These are phyloP conservation scores for Ganoderma boninense DNA, from an alignment of 1,284 basidiomycete genomes.

Conservation along the genomic window DNA sequence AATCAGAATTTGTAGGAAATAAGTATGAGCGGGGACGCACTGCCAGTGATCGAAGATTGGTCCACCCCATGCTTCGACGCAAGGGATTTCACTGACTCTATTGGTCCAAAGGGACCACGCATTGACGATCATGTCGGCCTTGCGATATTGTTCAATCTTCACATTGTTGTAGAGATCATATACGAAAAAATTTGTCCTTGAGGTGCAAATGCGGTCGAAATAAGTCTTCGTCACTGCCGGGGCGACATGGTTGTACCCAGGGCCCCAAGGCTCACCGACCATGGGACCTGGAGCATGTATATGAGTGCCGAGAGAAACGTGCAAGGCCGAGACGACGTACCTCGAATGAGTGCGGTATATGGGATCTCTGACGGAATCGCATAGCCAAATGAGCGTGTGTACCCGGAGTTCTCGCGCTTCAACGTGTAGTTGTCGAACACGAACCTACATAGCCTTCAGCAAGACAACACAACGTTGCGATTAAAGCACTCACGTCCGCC, in stretches of 20 bases:
- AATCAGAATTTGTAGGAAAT: too few species aligned
- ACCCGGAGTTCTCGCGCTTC: constrained; percentile 40
- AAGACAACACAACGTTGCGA: not conserved
- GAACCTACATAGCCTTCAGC: constrained; percentile 40
- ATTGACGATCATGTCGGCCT: not conserved
- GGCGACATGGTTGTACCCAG: constrained; percentile 10
- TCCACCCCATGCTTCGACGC: constrained; percentile 22
- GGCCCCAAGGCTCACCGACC: constrained; percentile 46
- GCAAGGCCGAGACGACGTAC: constrained; percentile 17
- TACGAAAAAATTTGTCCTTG: not conserved
- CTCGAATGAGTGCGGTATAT: constrained; percentile 66
- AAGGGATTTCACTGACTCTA: constrained; percentile 22
- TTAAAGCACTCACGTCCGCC: constrained; percentile 49
- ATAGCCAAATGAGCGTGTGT: constrained; percentile 45
- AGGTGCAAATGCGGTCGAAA: constrained; percentile 17
- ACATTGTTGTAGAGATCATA: not conserved
- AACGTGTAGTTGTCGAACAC: constrained; percentile 76
- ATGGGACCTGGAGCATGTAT: constrained; percentile 42
- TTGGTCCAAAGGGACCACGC: constrained; percentile 8
- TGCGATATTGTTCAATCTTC: too few species aligned
- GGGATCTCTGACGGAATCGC: constrained; percentile 63
- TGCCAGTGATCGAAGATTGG: constrained; percentile 43
- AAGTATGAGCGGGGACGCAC: constrained; percentile 9
- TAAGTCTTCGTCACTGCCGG: constrained; percentile 49
- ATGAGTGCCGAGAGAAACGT: not conserved